Evolutionary conservation across 176 grass and related monocot genomes (phyloP), one percentile per base, ranked within the genome.

Genomic region (Hsuehochloa calcarea): DNA sequence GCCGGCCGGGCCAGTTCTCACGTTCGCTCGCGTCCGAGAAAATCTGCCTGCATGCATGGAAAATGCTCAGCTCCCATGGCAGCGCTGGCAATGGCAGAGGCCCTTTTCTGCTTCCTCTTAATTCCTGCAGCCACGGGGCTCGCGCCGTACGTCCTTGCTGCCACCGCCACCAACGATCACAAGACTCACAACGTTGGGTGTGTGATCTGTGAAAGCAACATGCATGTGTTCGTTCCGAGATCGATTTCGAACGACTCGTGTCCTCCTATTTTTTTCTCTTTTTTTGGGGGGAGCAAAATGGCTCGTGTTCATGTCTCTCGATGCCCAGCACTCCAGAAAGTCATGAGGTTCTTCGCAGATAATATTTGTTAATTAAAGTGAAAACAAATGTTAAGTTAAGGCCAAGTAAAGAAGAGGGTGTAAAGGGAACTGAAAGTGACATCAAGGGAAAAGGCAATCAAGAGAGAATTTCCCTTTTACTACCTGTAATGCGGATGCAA

Each of bases 361-460:
- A 89, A 74, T 12, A 56, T 79, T 89, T 16, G 35, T 79, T 80
- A 84, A 63, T 31, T 15, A 77, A 82, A 86, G 71, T 22, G 50
- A 47, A 22, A 71, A 86, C 15, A 45, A 71, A 38, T 39, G 45
- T 71, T 65, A 82, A 38, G 35, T 52, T 20, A 45, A 45, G 44
- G 71, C 51, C 64, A 29, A 17, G 55, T 49, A 75, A 64, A 81
- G 17, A 46, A 29, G 39, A 35, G 77, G 10, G 54, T 58, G 1
- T 52, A 60, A 76, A 63, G 45, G 51, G 41, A 3, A 17, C 0
- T 16, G 83, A 61, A 6, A 77, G 64, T 31, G 78, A 86, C 72
- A 14, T 8, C 13, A 15, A 52, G 3, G 9, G 55, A 55, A 70
- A 75, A 75, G 35, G 37, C 60, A 13, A 0, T 49, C 51, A 19